Percentiles rank a stretch among this genome's conserved stretches.
Conservation (phyloP, 2,329 filamentous ascomycete species). For the Curvularia hawaiiensis region DNA sequence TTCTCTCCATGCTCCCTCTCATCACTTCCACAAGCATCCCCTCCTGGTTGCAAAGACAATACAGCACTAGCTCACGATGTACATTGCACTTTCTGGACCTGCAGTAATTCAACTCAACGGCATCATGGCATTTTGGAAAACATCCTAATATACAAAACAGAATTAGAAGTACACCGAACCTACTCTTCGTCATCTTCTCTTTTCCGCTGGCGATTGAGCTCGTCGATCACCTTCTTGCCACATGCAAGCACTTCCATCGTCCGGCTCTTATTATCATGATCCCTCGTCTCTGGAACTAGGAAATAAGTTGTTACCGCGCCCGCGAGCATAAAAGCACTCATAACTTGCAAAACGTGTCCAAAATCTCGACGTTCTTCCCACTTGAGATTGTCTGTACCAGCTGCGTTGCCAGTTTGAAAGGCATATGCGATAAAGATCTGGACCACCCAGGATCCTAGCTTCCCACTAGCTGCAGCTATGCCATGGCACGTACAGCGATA, state of each 20-base stretch:
- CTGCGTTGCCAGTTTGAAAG: slow-evolving; percentile 25
- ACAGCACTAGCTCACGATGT: not conserved
- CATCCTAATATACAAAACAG: not conserved
- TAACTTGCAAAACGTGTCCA: slow-evolving; percentile 39
- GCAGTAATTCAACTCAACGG: not conserved
- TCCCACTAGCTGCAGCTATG: slow-evolving; percentile 59
- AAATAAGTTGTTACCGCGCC: slow-evolving; percentile 41
- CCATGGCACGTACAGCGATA: slow-evolving; percentile 61
- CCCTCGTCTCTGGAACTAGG: slow-evolving; percentile 41
- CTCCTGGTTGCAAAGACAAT: not conserved
- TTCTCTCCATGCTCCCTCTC: not conserved
- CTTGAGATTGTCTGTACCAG: slow-evolving; percentile 15
- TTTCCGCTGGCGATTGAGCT: slow-evolving; percentile 34
- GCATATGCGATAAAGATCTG: slow-evolving; percentile 48
- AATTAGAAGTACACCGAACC: too few relatives aligned
- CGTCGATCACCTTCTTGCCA: slow-evolving; percentile 39
- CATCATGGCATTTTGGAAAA: not conserved
- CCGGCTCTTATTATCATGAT: slow-evolving; percentile 40
- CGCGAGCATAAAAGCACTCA: slow-evolving; percentile 44
- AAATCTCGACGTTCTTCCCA: slow-evolving; percentile 35
- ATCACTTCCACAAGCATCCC: not conserved
- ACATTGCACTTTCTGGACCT: not conserved
- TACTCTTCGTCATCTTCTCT: slow-evolving; percentile 31
- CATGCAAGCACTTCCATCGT: slow-evolving; percentile 41
- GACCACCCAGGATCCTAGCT: slow-evolving; percentile 57